Percentiles rank a stretch among this genome's conserved stretches.
phyloP scores from a whole-genome alignment of 352 stramenopile genomes.

The Phytopythium boreale region DNA sequence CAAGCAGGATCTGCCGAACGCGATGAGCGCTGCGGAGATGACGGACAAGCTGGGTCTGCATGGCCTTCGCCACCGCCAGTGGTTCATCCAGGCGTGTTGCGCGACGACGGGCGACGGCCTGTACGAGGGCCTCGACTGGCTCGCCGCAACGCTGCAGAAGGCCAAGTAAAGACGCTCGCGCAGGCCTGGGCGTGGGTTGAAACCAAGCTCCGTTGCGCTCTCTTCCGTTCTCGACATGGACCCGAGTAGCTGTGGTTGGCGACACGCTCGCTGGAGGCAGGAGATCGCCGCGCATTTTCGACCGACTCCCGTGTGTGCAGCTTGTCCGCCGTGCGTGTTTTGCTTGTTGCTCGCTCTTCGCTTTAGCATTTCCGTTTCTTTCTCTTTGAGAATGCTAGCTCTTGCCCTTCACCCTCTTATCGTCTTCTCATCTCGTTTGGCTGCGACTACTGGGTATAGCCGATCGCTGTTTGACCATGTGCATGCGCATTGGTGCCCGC shows the following conservation, averaged over 20 bases:
- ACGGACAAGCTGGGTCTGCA: slow-evolving; percentile 98
- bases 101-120: slow-evolving; percentile 98
- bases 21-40: slow-evolving; percentile 95
- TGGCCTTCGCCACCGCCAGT: slow-evolving; percentile 96
- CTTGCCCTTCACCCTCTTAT: background rate
- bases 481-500: too few species aligned
- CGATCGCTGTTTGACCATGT: too few species aligned
- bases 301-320: background rate
- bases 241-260: background rate
- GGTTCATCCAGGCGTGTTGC: slow-evolving; percentile 99
- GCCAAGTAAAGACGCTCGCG: slow-evolving; percentile 41
- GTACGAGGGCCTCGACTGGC: slow-evolving; percentile 99
- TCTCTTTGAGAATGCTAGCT: background rate
- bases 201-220: background rate
- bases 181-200: background rate
- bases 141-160: slow-evolving; percentile 88
- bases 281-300: background rate
- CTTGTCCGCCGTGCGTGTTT: slow-evolving; percentile 1
- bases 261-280: background rate
- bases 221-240: background rate
- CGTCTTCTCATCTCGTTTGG: background rate
- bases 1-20: slow-evolving; percentile 99
- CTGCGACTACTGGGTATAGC: background rate
- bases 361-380: slow-evolving; percentile 2
- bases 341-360: slow-evolving; percentile 1